Evolutionary conservation across 805 yeast genomes (phyloP), one percentile per base, ranked within the genome.

Genomic region (Myxozyma neglecta): DNA sequence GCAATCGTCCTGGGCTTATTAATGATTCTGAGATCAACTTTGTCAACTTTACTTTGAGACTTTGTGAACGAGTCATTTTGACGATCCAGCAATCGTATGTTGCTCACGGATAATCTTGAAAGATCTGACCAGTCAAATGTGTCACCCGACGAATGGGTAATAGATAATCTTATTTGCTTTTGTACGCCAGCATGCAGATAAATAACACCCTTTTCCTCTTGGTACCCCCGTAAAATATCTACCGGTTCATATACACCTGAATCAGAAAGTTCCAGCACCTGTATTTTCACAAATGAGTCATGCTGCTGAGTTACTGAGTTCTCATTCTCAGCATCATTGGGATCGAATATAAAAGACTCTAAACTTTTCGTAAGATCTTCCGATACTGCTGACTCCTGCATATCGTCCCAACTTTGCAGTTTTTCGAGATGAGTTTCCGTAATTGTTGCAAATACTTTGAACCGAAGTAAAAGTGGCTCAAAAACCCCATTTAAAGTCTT

Each of bases 331-430:
- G 36, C 37, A n/a, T 16, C 50, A 34, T 13, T 34, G 3, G 20
- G 11, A 24, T 37, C 29, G 34, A 32, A n/a, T 20, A 53, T 53
- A 9, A 29, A 14, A 1, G 29, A 20, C 24, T 45, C 53, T 11
- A 44, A 16, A 10, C 36, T 40, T 11, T 32, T 24, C 14, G 34
- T n/a, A 16, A 18, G 14, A 8, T 29, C 45, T 7, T 6, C 39
- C 1, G 47, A 36, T 5, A 35, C 20, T 7, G 32, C 48, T 1
- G 46, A 37, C 42, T 63, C 69, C 42, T 58, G 70, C 70, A 67
- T 65, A 48, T 61, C 64, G 39, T 67, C 70, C 70, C 70, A 67
- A 56, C 70, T 67, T 49, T 51, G 57, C 36, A 67, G 52, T 14
- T 67, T 61, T 47, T 67, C 70, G 37, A 67, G 35, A 43, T 67